Evolutionary conservation across 768 basidiomycete species (phyloP).

Genomic region (Sporobolomyces phaffii): DNA sequence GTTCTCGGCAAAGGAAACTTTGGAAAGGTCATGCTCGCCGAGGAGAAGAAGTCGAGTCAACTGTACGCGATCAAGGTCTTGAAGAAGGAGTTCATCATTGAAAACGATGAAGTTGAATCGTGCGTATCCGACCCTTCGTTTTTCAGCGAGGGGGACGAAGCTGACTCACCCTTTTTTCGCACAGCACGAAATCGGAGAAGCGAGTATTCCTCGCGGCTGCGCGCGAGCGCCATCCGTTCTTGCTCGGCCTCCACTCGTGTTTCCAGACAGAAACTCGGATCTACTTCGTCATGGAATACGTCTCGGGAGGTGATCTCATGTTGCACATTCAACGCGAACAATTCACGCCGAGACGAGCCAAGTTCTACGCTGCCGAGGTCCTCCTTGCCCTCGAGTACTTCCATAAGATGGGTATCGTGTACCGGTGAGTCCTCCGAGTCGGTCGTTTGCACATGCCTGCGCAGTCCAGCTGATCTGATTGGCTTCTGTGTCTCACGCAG

Average conservation of each 20-base stretch:
- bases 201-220: constrained; percentile 97
- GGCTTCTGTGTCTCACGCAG: constrained; percentile 48
- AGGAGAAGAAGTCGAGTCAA: constrained; percentile 84
- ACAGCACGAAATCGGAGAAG: constrained; percentile 95
- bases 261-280: constrained; percentile 99
- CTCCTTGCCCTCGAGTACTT: constrained; percentile 94
- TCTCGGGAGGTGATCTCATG: constrained; percentile 98
- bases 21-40: constrained; percentile 99
- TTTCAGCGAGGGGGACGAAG: neutral
- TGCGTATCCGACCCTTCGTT: constrained; percentile 46
- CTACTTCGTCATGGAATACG: constrained; percentile 99
- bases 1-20: constrained; percentile 99
- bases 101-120: constrained; percentile 99
- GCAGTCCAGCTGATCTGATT: neutral
- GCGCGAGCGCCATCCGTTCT: constrained; percentile 90
- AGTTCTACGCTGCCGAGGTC: constrained; percentile 97
- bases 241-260: constrained; percentile 93
- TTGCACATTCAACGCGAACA: constrained; percentile 98
- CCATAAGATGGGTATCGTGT: constrained; percentile 97
- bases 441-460: no score
- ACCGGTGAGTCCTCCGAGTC: constrained; percentile 65
- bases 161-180: neutral
- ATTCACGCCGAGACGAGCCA: constrained; percentile 95
- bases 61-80: constrained; percentile 99
- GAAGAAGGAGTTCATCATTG: constrained; percentile 99